A percentile compares a stretch with the other conserved stretches of the same genome.
Evolutionary conservation across 306 rosid genomes (phyloP).

Genomic region (Biancaea sappan): DNA sequence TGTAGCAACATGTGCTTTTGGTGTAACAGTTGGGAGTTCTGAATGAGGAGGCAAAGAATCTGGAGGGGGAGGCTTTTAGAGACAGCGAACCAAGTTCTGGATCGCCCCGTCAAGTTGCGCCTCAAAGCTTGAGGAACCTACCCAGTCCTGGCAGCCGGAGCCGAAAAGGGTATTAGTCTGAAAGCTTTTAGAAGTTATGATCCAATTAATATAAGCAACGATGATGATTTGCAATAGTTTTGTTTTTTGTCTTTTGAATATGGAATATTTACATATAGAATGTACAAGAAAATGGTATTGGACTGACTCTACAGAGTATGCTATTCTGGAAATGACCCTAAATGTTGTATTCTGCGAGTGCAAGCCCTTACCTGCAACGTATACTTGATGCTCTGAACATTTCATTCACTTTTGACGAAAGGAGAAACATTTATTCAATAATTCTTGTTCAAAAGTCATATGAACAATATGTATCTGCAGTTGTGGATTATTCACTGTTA

Average conservation of each 20-base stretch:
- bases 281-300: slow-evolving; percentile 47
- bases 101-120: slow-evolving; percentile 65
- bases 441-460: neutral
- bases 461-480: neutral
- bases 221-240: slow-evolving; percentile 35
- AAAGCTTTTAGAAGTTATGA: slow-evolving; percentile 29
- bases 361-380: slow-evolving; percentile 27
- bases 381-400: slow-evolving; percentile 27
- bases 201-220: slow-evolving; percentile 23
- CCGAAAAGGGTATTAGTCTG: slow-evolving; percentile 56
- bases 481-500: too few relatives aligned
- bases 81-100: slow-evolving; percentile 55
- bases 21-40: slow-evolving; percentile 60
- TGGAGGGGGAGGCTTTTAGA: slow-evolving; percentile 62
- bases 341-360: slow-evolving; percentile 30
- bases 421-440: neutral
- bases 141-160: slow-evolving; percentile 71
- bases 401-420: neutral
- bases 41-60: slow-evolving; percentile 64
- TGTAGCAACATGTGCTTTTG: slow-evolving; percentile 26
- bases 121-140: slow-evolving; percentile 42
- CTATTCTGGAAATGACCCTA: slow-evolving; percentile 35
- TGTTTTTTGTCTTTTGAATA: neutral
- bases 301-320: slow-evolving; percentile 30
- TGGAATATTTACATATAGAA: slow-evolving; percentile 36